phyloP scores from a whole-genome alignment of 148 eudicot species.

The Heliamphora exappendiculata region DNA sequence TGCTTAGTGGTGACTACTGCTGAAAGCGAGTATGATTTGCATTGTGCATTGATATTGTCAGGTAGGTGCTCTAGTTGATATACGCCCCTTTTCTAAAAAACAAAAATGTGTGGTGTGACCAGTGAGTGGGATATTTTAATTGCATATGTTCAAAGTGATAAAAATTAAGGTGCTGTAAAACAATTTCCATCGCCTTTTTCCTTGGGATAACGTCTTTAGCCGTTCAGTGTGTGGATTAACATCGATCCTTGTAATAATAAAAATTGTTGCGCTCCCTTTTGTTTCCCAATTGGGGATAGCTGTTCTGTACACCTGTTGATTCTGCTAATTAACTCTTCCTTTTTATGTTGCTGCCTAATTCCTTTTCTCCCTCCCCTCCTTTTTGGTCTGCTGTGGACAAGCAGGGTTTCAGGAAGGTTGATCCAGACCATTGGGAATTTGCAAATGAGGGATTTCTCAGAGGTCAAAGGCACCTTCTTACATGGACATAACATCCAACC shows the following conservation, averaged over 20 bases:
- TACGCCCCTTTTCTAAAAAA: too few species aligned
- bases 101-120: too few species aligned
- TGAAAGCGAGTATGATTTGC: neutral
- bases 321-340: conserved; percentile 20
- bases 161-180: neutral
- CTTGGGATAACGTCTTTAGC: neutral
- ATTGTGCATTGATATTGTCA: neutral
- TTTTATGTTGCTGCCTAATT: neutral
- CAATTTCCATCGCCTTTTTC: neutral
- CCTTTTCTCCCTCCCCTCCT: neutral
- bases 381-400: conserved; percentile 7
- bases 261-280: neutral
- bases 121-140: too few species aligned
- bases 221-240: too few species aligned
- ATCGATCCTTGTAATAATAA: neutral
- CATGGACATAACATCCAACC: conserved; percentile 36
- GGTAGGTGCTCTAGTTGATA: neutral
- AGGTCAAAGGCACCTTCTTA: conserved; percentile 65
- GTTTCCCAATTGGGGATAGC: neutral
- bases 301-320: neutral
- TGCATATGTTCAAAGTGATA: too few species aligned
- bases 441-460: conserved; percentile 73
- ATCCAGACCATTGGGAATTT: conserved; percentile 81
- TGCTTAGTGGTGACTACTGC: neutral
- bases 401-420: conserved; percentile 80